A percentile compares a stretch with the other conserved stretches of the same genome.
Conservation (phyloP, 805 yeast genomes). For the Metschnikowia santaceciliae region DNA sequence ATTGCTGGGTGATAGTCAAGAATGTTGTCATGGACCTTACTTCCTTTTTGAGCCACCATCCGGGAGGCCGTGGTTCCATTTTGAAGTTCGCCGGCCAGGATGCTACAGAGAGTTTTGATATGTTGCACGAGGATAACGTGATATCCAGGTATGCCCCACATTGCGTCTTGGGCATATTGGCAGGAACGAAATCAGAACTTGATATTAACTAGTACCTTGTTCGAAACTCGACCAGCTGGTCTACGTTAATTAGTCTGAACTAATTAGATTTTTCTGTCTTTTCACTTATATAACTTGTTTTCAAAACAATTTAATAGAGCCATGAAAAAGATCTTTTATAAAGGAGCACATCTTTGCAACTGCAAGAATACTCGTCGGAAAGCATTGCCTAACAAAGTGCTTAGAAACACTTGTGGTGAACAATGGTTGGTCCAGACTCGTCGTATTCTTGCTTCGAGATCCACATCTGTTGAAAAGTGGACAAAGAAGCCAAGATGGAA, state of each 20-base stretch:
- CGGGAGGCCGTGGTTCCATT: constrained; percentile 61
- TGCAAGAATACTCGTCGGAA: constrained; percentile 13
- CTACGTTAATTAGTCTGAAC: not conserved
- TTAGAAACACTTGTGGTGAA: constrained; percentile 93
- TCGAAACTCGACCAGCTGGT: not conserved
- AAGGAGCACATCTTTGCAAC: constrained; percentile 6
- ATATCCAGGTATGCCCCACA: constrained; percentile 45
- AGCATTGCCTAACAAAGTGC: constrained; percentile 13
- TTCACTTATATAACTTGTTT: constrained; percentile 13
- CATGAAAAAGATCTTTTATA: constrained; percentile 10
- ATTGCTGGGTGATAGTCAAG: constrained; percentile 55
- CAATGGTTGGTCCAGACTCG: constrained; percentile 99
- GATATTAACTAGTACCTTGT: constrained; percentile 20
- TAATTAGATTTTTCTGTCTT: constrained; percentile 10
- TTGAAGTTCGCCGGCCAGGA: constrained; percentile 44
- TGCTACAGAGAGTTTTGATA: constrained; percentile 47
- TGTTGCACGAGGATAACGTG: constrained; percentile 57
- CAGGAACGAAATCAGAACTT: constrained; percentile 43
- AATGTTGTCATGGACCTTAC: constrained; percentile 50
- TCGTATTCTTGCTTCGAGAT: constrained; percentile 99
- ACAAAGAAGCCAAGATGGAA: constrained; percentile 96
- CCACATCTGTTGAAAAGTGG: constrained; percentile 99
- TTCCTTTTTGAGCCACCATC: constrained; percentile 43
- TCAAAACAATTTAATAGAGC: constrained; percentile 14
- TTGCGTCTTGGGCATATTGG: constrained; percentile 49